Base-by-base conservation (phyloP, 176 grass and related monocot species). In the Cenchrus americanus region DNA sequence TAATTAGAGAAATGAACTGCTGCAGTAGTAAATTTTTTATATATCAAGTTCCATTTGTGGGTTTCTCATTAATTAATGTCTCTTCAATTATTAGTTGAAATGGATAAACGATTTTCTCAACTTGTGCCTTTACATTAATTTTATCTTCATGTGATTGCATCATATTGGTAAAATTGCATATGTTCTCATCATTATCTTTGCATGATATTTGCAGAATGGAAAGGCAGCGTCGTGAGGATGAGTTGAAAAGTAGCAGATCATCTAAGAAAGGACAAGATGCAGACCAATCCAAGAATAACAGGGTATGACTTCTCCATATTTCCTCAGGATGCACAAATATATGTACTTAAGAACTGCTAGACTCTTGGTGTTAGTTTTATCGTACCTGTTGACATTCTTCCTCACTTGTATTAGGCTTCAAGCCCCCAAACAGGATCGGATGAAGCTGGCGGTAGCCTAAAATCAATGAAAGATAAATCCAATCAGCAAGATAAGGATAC, bases 221-320 rank as follows among this genome's bases (percentile, higher is more conserved):
- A 67, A 90, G 94, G 71, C 94, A 94, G 50, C 92, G 89, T 46
- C 88, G 86, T 41, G 94, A 97, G 82, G 94, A 97, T 62, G 94
- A 97, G 83, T 62, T 97, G 57, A 97, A 80, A 73, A 77, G 80
- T 82, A 89, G 5, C 48, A 73, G 88, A 82, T 92, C 94, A 81
- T 94, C 92, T 40, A 97, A 94, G 86, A 94, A 92, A 85, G 92
- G 76, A 51, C 92, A 97, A 47, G 94, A 97, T 46, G 80, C 94
- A 80, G 92, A 97, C 24, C 79, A 91, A 53, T 73, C 92, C 73
- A 85, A 84, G 66, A 81, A 84, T 54, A 93, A 93, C 24, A 94
- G 82, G 87, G 94, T 96, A 82, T 65, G 72, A 40, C 14, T 55
- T 89, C 9, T 85, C 24, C 66, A 21, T 84, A 26, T 73, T 81